Evolutionary conservation across 148 eudicot species (phyloP).

Genomic region (Chenopodium quinoa): DNA sequence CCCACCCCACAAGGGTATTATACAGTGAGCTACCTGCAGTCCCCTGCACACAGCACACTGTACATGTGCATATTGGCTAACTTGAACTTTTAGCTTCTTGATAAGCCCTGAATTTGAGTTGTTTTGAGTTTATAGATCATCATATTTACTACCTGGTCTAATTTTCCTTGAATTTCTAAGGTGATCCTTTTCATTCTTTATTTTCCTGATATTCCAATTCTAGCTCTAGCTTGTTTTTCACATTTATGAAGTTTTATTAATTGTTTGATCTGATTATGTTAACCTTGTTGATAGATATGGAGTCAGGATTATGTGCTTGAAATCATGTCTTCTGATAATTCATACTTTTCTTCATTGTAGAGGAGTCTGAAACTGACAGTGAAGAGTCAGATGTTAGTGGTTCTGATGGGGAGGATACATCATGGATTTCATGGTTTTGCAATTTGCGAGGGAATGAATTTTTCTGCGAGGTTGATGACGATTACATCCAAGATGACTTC

Average conservation of each 20-base stretch:
- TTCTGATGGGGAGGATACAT: constrained; percentile 68
- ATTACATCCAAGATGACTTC: constrained; percentile 76
- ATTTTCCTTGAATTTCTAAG: not conserved
- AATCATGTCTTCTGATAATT: constrained; percentile 14
- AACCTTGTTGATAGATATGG: constrained; percentile 9
- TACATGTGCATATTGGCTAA: too few species aligned
- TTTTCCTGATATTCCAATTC: constrained; percentile 2
- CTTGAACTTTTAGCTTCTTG: not conserved
- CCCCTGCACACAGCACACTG: too few species aligned
- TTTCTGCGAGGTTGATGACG: constrained; percentile 75
- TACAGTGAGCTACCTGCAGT: not conserved
- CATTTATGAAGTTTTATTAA: not conserved
- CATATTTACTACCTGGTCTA: too few species aligned
- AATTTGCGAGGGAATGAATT: constrained; percentile 68
- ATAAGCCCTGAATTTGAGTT: not conserved
- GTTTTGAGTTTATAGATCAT: not conserved
- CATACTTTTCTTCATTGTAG: constrained; percentile 36
- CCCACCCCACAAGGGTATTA: too few species aligned
- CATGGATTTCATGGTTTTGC: constrained; percentile 84
- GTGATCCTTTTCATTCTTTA: too few species aligned
- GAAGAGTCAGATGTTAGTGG: constrained; percentile 72
- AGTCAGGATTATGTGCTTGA: constrained; percentile 11
- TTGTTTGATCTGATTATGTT: not conserved
- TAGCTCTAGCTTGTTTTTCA: not conserved
- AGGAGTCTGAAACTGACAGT: constrained; percentile 68